Evolutionary conservation across 2,329 filamentous ascomycete species (phyloP), one percentile per base, ranked within the genome.

Genomic region (Penicillium crustosum): DNA sequence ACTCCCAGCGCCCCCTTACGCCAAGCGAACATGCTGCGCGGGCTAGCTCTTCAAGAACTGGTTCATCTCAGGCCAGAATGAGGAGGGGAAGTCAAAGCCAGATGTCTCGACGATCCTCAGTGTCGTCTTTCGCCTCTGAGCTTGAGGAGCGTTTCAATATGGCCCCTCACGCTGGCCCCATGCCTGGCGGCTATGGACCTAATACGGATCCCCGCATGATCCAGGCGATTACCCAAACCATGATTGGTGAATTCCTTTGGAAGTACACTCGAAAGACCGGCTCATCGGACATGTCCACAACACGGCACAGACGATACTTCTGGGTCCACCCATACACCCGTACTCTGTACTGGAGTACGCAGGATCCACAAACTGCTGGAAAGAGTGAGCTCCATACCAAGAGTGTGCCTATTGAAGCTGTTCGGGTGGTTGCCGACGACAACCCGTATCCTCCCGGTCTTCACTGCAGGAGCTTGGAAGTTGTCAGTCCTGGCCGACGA

Each of bases 221-320:
- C 66, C 92, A 97, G 78, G 94, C 94, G 49, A 97, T 99, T 64
- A 99, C 94, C 2, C 93, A 99, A 76, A 97, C 94, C 19, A 99
- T 99, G 94, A 97, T 99, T 70, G 94, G 94, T 55, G 94, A 99
- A 74, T 97, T 93, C 74, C 82, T 99, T 41, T 99, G 94, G 94
- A 99, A 99, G 75, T 99, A 99, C 77, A 99, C 94, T 0, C 89
- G 94, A 68, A 96, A 94, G 79, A 83, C 93, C 59, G 93, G 92
- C n/a, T 88, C 93, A 25, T 89, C 87, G 54, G 90, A 92, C 62
- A 86, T 96, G 77, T 97, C 93, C 17, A 89, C 88, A 66, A 96
- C 93, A 55, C 86, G 94, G 52, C 94, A 99, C 75, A 86, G 91
- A 61, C 88, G 94, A 33, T 99, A 97, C 81, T 99, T 99, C 83